Conservation (phyloP, 2,329 filamentous ascomycete genomes). For the Corniculantispora saksenae region DNA sequence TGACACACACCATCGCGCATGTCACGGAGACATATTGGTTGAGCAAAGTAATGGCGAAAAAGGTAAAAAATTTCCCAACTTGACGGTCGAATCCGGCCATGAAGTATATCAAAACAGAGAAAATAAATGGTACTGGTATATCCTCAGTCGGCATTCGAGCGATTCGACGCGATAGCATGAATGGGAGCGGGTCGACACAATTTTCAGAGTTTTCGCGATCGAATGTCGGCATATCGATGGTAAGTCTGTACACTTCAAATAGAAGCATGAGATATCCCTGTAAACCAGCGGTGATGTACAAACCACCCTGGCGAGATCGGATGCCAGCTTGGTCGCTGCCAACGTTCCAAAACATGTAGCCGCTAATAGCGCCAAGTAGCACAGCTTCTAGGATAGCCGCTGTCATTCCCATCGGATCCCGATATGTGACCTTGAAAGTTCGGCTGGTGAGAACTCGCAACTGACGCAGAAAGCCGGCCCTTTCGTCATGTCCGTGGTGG, state of each 20-base stretch:
- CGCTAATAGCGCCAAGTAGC: slow-evolving; percentile 69
- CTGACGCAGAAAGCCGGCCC: slow-evolving; percentile 63
- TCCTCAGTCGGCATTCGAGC: slow-evolving; percentile 72
- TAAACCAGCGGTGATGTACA: slow-evolving; percentile 71
- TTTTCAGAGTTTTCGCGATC: slow-evolving; percentile 75
- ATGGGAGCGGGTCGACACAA: slow-evolving; percentile 69
- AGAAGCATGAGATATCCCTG: slow-evolving; percentile 77
- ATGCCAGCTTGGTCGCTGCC: slow-evolving; percentile 69
- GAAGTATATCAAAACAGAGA: slow-evolving; percentile 73
- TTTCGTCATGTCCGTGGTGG: slow-evolving; percentile 32
- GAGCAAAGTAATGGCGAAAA: slow-evolving; percentile 67
- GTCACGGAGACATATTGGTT: slow-evolving; percentile 74
- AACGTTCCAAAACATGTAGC: slow-evolving; percentile 71
- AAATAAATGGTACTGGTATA: slow-evolving; percentile 70
- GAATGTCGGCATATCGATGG: slow-evolving; percentile 73
- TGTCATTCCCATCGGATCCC: slow-evolving; percentile 76
- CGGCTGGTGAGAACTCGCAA: slow-evolving; percentile 66
- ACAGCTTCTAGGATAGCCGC: slow-evolving; percentile 70
- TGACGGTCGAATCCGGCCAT: slow-evolving; percentile 72
- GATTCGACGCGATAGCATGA: slow-evolving; percentile 68
- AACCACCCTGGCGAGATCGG: slow-evolving; percentile 68
- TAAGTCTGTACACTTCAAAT: slow-evolving; percentile 75
- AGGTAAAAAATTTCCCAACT: slow-evolving; percentile 67
- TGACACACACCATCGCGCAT: slow-evolving; percentile 68
- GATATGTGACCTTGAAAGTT: slow-evolving; percentile 69